phyloP scores from a whole-genome alignment of 1,284 basidiomycete genomes.

The Ceratobasidium sp. region DNA sequence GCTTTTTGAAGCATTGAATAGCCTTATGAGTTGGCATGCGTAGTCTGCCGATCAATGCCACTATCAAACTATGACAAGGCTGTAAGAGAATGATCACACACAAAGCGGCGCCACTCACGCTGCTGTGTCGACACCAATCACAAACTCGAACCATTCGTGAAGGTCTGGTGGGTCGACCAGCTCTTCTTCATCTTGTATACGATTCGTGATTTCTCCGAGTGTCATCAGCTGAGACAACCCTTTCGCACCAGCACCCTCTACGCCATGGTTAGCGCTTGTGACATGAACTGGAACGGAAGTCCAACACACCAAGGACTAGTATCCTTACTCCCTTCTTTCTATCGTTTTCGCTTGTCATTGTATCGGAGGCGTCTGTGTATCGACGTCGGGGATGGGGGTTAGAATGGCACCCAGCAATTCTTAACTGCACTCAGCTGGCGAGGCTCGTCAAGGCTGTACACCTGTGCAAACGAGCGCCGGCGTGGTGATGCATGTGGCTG shows the following conservation, averaged over 20 bases:
- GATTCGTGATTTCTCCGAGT: neutral
- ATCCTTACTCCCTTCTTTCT: no score
- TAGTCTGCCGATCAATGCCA: neutral
- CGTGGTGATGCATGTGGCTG: no score
- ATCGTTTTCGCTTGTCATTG: no score
- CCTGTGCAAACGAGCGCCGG: no score
- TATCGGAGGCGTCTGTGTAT: no score
- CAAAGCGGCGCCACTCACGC: neutral
- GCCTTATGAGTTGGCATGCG: neutral
- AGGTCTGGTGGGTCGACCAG: neutral
- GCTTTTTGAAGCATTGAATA: neutral
- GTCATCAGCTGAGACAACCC: neutral
- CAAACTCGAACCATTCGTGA: slow-evolving; percentile 13
- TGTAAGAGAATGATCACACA: neutral
- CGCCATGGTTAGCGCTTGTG: neutral
- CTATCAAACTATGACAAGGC: neutral
- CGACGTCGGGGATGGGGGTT: no score
- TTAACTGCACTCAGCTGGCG: no score
- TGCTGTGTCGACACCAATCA: neutral
- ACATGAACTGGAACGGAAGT: no score
- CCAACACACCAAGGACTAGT: no score
- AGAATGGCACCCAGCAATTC: no score
- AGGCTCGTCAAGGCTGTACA: no score
- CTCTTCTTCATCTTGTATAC: neutral
- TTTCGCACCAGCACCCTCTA: slow-evolving; percentile 4